Conservation (phyloP, 305 asterid genomes). For the Monarda citriodora region DNA sequence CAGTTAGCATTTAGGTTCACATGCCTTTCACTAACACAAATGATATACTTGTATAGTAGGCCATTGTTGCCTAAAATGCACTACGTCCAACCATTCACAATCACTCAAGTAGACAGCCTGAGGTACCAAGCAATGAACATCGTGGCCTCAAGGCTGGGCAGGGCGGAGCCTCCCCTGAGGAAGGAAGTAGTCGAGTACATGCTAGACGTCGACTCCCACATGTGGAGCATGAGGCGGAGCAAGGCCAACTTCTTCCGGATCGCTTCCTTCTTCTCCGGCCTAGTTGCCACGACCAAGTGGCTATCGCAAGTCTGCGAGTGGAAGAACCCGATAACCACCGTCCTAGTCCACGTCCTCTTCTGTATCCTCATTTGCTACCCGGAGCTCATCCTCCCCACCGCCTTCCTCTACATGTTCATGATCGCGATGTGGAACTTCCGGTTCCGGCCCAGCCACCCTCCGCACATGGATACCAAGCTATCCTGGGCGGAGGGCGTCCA, state of each 20-base stretch:
- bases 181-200: conserved; percentile 78
- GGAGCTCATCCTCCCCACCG: conserved; percentile 59
- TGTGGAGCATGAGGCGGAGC: conserved; percentile 90
- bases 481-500: conserved; percentile 58
- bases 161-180: conserved; percentile 75
- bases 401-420: conserved; percentile 51
- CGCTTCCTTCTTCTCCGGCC: conserved; percentile 55
- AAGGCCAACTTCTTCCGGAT: conserved; percentile 77
- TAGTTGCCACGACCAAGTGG: conserved; percentile 57
- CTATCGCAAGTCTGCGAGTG: conserved; percentile 56
- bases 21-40: conserved; percentile 49
- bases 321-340: conserved; percentile 71
- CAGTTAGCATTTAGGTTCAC: conserved; percentile 65
- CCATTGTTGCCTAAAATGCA: conserved; percentile 83
- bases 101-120: conserved; percentile 55
- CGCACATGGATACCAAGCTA: conserved; percentile 58
- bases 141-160: conserved; percentile 51
- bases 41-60: conserved; percentile 50
- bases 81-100: conserved; percentile 63
- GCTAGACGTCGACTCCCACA: conserved; percentile 76
- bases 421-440: conserved; percentile 56
- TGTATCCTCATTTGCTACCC: conserved; percentile 68
- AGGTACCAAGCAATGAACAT: conserved; percentile 70
- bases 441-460: conserved; percentile 45
- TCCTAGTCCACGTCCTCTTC: conserved; percentile 60